Base-by-base conservation (phyloP, 2,329 filamentous ascomycete genomes). In the Aspergillus ustus region DNA sequence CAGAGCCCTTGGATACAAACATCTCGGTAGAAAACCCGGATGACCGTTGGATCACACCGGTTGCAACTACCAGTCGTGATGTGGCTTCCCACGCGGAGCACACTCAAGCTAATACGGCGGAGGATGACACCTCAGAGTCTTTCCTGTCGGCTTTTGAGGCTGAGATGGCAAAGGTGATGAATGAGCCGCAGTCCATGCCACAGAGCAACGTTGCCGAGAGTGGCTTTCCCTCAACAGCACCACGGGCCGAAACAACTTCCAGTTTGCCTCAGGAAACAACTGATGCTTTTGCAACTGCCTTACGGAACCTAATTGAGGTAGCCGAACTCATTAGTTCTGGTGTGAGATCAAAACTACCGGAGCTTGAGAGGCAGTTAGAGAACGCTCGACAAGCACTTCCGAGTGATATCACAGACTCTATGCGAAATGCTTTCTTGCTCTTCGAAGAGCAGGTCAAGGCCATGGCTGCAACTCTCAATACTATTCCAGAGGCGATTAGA, bases 111-210 rank as follows among this genome's bases (percentile, higher is more conserved):
- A 56, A 55, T 5, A 52, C 68, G 11, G 55, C 67, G 2, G 55
- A 70, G 5, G 55, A 56, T 6, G 63, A 71, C 31, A 66, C 71
- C 20, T 61, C 69, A 20, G 68, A 71, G 57, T 69, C 78, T 20
- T 70, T 80, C 37, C 64, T 80, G 22, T 73, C 73, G 48, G 75
- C 75, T 15, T 80, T 80, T 46, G 77, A 80, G 54, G 70, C 68
- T 13, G 77, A 80, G 59, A 64, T 80, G 66, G 71, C 76, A 29
- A 75, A 67, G 53, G 67, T 80, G 4, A 66, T 80, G 54, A 58
- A 68, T 51, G 58, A 68, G 31, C 44, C 67, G 17, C 63, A 69
- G 9, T 45, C 60, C 28, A 20, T 60, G 6, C 57, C 60, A 46
- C 54, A 62, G 22, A 53, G 56, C 56, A 50, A 40, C 31, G 28